Percentiles rank a stretch among this genome's conserved stretches.
Evolutionary conservation across 768 basidiomycete genomes (phyloP).

Genomic region (Amanita rubescens): DNA sequence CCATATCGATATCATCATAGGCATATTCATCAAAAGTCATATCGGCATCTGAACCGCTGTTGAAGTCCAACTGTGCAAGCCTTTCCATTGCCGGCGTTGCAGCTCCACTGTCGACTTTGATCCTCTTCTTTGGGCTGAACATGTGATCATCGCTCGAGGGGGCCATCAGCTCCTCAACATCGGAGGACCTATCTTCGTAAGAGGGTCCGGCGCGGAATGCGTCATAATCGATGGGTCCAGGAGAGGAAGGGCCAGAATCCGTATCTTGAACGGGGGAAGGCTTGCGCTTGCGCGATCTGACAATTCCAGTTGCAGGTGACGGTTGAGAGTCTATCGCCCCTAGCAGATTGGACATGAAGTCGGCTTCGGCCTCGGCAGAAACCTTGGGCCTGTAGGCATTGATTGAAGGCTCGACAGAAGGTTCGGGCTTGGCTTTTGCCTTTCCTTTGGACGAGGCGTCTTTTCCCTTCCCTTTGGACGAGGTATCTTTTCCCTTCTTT

Average conservation of each 20-base stretch:
- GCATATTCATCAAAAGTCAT: conserved; percentile 28
- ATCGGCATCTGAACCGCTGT: conserved; percentile 40
- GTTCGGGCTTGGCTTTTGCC: conserved; percentile 42
- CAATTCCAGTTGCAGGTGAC: conserved; percentile 21
- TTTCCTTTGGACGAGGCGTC: too few species aligned
- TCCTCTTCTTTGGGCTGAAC: conserved; percentile 68
- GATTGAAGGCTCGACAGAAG: conserved; percentile 51
- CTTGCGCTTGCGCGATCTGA: conserved; percentile 57
- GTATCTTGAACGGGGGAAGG: conserved; percentile 41
- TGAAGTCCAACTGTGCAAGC: conserved; percentile 52
- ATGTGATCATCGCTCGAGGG: conserved; percentile 53
- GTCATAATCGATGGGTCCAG: conserved; percentile 19
- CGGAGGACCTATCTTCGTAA: conserved; percentile 39
- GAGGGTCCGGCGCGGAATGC: conserved; percentile 27
- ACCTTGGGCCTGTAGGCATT: conserved; percentile 74
- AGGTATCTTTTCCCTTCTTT: conserved; percentile 34
- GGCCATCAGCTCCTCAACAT: conserved; percentile 27
- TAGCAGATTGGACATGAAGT: conserved; percentile 82
- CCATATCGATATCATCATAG: conserved; percentile 53
- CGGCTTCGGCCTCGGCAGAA: conserved; percentile 74
- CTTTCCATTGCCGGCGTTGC: conserved; percentile 51
- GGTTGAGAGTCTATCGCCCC: conserved; percentile 56
- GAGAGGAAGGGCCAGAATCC: conserved; percentile 29
- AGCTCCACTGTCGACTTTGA: conserved; percentile 34
- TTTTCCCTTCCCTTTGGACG: too few species aligned